A percentile compares a stretch with the other conserved stretches of the same genome.
Conservation (phyloP, 2,329 filamentous ascomycete genomes). For the Sporothrix pseudoabietina region DNA sequence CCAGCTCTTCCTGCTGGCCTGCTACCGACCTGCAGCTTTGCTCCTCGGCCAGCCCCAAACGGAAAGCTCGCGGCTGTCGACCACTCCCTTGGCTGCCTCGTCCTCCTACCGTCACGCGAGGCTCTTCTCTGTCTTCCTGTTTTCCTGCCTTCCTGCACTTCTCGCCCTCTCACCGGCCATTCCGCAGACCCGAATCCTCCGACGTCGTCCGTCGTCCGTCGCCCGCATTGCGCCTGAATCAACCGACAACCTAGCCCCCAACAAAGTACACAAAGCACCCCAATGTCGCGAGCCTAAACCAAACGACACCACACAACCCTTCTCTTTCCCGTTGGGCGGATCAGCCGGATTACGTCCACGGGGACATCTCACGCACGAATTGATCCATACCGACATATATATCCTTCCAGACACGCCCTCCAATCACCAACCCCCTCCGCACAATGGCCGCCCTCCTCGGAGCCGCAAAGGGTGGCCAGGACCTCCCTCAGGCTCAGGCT, state of each 20-base stretch:
- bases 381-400: not conserved
- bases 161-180: not conserved
- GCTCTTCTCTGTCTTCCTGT: not conserved
- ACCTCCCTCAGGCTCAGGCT: constrained; percentile 24
- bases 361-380: no score
- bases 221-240: not conserved
- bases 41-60: not conserved
- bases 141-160: not conserved
- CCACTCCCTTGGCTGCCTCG: not conserved
- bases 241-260: not conserved
- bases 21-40: not conserved
- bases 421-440: not conserved
- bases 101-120: not conserved
- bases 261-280: not conserved
- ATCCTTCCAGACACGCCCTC: not conserved
- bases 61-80: not conserved
- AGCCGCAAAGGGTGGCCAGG: constrained; percentile 34
- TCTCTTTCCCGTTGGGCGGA: not conserved
- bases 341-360: not conserved
- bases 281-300: constrained; percentile 7
- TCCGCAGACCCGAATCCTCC: not conserved
- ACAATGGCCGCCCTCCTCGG: constrained; percentile 33
- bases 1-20: not conserved
- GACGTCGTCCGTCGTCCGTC: not conserved
- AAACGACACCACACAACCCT: not conserved